Evolutionary conservation across 2,329 filamentous ascomycete species (phyloP).

Genomic region (Lachnellula suecica): DNA sequence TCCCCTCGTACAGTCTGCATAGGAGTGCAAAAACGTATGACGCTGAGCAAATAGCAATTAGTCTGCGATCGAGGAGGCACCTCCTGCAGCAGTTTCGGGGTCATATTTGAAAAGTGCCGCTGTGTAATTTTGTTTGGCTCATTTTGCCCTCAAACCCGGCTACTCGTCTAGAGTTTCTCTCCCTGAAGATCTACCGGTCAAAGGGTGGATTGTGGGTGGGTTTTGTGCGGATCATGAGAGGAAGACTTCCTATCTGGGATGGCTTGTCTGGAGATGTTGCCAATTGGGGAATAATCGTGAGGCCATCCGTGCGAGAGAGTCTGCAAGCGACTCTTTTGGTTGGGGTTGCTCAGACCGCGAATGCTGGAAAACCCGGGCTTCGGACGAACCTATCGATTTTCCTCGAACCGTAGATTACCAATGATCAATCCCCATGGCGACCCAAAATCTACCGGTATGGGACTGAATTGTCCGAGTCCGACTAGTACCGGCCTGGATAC

Average conservation of each 20-base stretch:
- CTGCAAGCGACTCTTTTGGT: neutral
- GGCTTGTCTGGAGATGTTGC: constrained; percentile 6
- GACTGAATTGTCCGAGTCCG: too few relatives aligned
- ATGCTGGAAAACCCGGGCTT: too few relatives aligned
- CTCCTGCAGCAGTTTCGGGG: neutral
- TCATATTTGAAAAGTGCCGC: neutral
- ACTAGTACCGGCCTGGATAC: too few relatives aligned
- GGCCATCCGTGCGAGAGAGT: neutral
- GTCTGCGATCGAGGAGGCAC: too few relatives aligned
- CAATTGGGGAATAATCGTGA: neutral
- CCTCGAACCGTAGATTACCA: too few relatives aligned
- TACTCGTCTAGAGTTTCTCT: neutral
- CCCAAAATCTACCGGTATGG: too few relatives aligned
- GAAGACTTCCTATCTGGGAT: constrained; percentile 1
- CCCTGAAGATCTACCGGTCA: neutral
- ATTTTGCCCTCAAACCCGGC: neutral
- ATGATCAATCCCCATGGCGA: too few relatives aligned
- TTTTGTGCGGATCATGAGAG: neutral
- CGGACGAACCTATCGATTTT: too few relatives aligned
- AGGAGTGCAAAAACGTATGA: too few relatives aligned
- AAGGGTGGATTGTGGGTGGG: too few relatives aligned
- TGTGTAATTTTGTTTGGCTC: neutral
- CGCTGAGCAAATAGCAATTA: too few relatives aligned
- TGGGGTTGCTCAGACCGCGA: neutral
- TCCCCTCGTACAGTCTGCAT: too few relatives aligned